Evolutionary conservation across 345 rosid species (phyloP), one percentile per base, ranked within the genome.

Genomic region (Melaleuca alternifolia): DNA sequence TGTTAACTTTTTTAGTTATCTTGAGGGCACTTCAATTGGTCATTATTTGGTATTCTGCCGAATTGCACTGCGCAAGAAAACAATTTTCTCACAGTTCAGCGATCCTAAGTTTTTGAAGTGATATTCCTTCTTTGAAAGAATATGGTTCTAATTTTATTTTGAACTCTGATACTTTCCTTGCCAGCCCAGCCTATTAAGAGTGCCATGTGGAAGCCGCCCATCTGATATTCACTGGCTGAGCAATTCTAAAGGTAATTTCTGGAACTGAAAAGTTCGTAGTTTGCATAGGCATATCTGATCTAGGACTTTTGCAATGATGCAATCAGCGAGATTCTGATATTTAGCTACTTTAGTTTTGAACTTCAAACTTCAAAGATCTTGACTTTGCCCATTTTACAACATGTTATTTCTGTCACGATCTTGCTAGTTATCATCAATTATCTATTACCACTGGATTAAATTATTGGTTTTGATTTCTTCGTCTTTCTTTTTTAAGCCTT

Each of bases 201-300:
- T 88, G 52, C 89, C 87, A 50, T 85, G 65, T 86, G 86, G 87
- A 85, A 88, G 91, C 83, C 90, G 26, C 88, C 87, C 14, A 48
- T 85, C 59, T 89, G 89, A 87, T 89, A 82, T 88, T 89, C 89
- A 82, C 88, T 91, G 86, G 77, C 89, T 84, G 51, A 87, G 88
- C 84, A 91, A 87, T 93, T 82, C 87, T 83, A 86, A 92, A 92
- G 94, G 98, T 97, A 92, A 87, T 83, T 61, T 85, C 48, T 54
- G 50, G 44, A 87, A 44, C 26, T 48, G 11, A 56, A 14, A 62
- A 30, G 41, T 51, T 84, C 41, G 53, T 24, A 84, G 30, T 59
- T 84, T 51, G 77, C 1, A 5, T 44, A 11, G 53, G 28, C 50
- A 56, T 24, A 56, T 79, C 30, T 28, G 37, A 50, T 53, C 15